These are phyloP conservation scores for Trichosanthes truncata DNA, from an alignment of 306 rosid genomes.

Conservation along the genomic window DNA sequence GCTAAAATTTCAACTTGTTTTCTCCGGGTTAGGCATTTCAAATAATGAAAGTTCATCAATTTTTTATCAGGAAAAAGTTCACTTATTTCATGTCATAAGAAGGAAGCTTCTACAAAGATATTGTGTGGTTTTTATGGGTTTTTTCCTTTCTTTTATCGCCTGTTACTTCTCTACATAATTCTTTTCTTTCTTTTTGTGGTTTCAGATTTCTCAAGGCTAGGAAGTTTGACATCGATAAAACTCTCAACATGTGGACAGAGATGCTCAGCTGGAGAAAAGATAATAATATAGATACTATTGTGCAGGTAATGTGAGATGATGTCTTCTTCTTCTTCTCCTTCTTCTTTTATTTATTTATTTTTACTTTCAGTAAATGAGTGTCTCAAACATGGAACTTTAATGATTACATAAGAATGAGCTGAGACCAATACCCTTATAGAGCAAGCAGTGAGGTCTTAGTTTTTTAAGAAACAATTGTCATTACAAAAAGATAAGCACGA, in stretches of 20 bases:
- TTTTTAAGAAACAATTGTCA: not conserved
- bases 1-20: not conserved
- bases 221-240: constrained; percentile 77
- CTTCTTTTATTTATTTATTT: not conserved
- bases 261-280: constrained; percentile 93
- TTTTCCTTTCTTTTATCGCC: not conserved
- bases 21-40: not conserved
- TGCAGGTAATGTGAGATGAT: constrained; percentile 41
- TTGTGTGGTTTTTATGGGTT: not conserved
- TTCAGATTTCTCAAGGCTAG: constrained; percentile 92
- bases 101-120: not conserved
- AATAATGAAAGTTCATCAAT: not conserved
- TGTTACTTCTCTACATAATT: constrained; percentile 7
- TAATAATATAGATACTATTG: constrained; percentile 52
- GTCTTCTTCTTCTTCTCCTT: not conserved
- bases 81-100: not conserved
- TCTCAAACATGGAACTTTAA: not conserved
- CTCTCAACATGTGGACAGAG: constrained; percentile 82
- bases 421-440: constrained; percentile 14
- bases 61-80: not conserved
- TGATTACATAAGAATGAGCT: constrained; percentile 7
- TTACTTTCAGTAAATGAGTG: not conserved
- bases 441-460: constrained; percentile 17
- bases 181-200: constrained; percentile 12
- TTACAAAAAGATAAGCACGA: not conserved